A percentile compares a stretch with the other conserved stretches of the same genome.
These are phyloP conservation scores for Botrytis pseudocinerea DNA, from an alignment of 2,329 filamentous ascomycete species.

Conservation along the genomic window DNA sequence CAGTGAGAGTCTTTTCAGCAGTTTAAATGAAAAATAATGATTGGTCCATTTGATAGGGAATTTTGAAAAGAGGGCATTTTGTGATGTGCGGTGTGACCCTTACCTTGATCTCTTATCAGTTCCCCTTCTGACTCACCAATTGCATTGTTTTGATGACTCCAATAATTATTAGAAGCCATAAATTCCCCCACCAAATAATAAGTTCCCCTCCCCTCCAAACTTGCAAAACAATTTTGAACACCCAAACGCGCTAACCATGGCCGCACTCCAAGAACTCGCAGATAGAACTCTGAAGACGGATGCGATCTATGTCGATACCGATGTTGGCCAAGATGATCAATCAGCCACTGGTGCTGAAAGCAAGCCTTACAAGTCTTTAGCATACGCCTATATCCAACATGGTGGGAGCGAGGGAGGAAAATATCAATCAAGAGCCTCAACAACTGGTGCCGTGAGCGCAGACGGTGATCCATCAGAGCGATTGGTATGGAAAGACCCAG, in stretches of 20 bases:
- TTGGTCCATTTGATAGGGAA: not conserved
- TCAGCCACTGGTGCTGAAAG: conserved; percentile 66
- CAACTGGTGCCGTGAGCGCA: conserved; percentile 59
- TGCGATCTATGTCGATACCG: conserved; percentile 76
- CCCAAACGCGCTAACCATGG: conserved; percentile 32
- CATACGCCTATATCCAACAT: conserved; percentile 73
- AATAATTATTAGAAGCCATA: not conserved
- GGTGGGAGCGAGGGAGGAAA: conserved; percentile 53
- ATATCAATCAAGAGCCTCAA: conserved; percentile 70
- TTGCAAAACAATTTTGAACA: conserved; percentile 7
- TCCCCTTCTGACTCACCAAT: conserved; percentile 17
- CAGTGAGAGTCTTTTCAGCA: fast-evolving
- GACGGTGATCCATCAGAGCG: conserved; percentile 64
- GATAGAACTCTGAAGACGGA: conserved; percentile 49
- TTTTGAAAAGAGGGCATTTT: not conserved
- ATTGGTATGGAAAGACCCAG: conserved; percentile 75
- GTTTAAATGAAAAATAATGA: not conserved
- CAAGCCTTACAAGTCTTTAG: conserved; percentile 78
- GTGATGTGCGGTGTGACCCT: not conserved
- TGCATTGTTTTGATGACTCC: conserved; percentile 11
- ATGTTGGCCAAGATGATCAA: conserved; percentile 70
- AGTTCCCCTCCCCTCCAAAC: conserved; percentile 7
- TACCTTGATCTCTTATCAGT: conserved; percentile 3
- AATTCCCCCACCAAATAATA: conserved; percentile 18
- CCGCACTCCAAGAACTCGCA: conserved; percentile 50